Base-by-base conservation (phyloP, 2,329 filamentous ascomycete species). In the Lanzia echinophila region DNA sequence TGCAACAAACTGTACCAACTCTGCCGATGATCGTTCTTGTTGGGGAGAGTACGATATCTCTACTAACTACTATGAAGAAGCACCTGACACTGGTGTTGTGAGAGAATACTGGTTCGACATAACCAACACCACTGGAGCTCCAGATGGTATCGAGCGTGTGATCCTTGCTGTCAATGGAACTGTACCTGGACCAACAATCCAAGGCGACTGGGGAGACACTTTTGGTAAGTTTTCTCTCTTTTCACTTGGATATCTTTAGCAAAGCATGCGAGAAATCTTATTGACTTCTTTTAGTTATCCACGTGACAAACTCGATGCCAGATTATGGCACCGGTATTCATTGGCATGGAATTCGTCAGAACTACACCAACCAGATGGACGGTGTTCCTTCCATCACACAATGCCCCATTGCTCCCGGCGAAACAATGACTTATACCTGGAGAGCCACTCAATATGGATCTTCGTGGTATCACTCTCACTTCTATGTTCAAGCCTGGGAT, bases 381-480 rank as follows among this genome's bases (percentile, higher is more conserved):
- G 73, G 73, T 11, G 69, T 70, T 0, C 67, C 68, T 19, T 72
- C 74, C 10, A 38, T 79, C 22, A 78, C 76, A 6, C 83, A 88
- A 65, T 88, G 85, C 58, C 83, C 84, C 1, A 80, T 86, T 54
- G 69, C 79, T 67, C 39, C 49, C 1, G 49, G 49, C 11, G 4
- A 24, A 5, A 11, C 28, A 20, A 36, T 58, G 28, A 57, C 52
- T 17, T 63, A 63, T 43, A 52, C 24, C 12, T 61, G 52, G 33
- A 47, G 50, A 15, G 60, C 54, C 17, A 54, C 49, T 10, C 58
- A 60, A 54, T 56, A 60, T 12, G 41, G 41, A 15, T 20, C 41
- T 36, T 45, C 41, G 2, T 45, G 49, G 49, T 51, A 45, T 50
- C 81, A 85, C 65, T 79, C 75, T 2, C 81, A 84, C 62, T 78